Conservation (phyloP, 495 filamentous ascomycete species). For the Penicillium egyptiacum region DNA sequence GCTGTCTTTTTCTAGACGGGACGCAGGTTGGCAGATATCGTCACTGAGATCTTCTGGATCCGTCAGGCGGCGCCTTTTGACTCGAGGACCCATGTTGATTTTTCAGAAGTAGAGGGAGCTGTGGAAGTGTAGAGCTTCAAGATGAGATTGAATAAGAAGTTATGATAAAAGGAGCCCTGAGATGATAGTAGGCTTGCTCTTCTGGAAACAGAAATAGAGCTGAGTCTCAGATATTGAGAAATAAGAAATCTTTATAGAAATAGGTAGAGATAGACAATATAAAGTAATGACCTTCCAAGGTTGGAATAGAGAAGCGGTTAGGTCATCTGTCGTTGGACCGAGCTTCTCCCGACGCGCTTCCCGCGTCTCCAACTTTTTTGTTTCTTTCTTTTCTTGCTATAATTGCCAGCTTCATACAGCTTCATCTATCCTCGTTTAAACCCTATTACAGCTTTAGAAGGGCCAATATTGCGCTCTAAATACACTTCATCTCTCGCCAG, state of each 20-base stretch:
- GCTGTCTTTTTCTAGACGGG: conserved; percentile 39
- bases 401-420: neutral
- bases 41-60: conserved; percentile 19
- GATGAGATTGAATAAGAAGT: neutral
- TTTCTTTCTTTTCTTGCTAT: conserved; percentile 18
- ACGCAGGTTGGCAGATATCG: conserved; percentile 40
- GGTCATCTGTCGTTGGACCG: conserved; percentile 29
- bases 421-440: neutral
- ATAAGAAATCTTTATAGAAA: neutral
- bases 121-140: neutral
- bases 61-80: conserved; percentile 38
- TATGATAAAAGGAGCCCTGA: neutral
- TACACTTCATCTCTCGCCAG: conserved; percentile 9
- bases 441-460: neutral
- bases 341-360: conserved; percentile 34
- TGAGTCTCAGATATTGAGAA: neutral
- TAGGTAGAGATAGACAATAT: neutral
- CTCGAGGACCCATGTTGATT: conserved; percentile 31
- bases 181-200: neutral
- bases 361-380: conserved; percentile 31
- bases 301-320: conserved; percentile 3
- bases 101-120: neutral
- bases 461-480: neutral
- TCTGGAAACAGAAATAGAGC: neutral
- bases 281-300: too few relatives aligned